phyloP scores from a whole-genome alignment of 805 yeast genomes.

The Maudiozyma barnettii region DNA sequence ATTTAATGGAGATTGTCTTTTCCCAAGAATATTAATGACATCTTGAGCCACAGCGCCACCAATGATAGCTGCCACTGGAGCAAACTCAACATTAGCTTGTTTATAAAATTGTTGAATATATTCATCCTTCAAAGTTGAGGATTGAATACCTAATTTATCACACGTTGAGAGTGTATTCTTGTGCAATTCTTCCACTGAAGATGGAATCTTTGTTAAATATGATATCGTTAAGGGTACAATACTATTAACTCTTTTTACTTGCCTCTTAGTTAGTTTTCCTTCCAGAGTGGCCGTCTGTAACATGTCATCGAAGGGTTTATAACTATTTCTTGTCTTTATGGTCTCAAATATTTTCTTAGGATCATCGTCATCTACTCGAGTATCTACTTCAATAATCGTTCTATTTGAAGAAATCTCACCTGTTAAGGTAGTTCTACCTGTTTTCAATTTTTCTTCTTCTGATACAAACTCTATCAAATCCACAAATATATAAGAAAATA shows the following conservation, averaged over 20 bases:
- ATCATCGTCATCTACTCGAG: constrained; percentile 30
- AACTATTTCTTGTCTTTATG: constrained; percentile 31
- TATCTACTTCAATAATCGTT: constrained; percentile 34
- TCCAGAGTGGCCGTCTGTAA: constrained; percentile 32
- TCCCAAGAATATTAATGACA: constrained; percentile 70
- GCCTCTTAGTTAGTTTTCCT: constrained; percentile 25
- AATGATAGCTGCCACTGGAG: constrained; percentile 76
- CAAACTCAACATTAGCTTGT: constrained; percentile 54
- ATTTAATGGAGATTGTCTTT: constrained; percentile 70
- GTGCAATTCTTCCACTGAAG: constrained; percentile 13
- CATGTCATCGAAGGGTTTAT: constrained; percentile 30
- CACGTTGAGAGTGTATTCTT: constrained; percentile 13
- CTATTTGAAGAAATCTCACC: constrained; percentile 40
- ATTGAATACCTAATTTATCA: constrained; percentile 37
- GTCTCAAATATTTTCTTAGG: constrained; percentile 31
- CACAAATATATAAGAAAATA: constrained; percentile 71
- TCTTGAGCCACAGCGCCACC: constrained; percentile 92
- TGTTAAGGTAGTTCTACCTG: constrained; percentile 35
- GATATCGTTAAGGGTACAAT: constrained; percentile 49
- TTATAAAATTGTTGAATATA: constrained; percentile 33
- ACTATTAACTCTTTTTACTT: constrained; percentile 21
- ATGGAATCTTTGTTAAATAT: constrained; percentile 33
- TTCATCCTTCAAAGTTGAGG: constrained; percentile 32
- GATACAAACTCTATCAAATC: constrained; percentile 65
- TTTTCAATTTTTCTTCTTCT: constrained; percentile 41